Evolutionary conservation across 768 basidiomycete genomes (phyloP).

Genomic region (Kwoniella europaea): DNA sequence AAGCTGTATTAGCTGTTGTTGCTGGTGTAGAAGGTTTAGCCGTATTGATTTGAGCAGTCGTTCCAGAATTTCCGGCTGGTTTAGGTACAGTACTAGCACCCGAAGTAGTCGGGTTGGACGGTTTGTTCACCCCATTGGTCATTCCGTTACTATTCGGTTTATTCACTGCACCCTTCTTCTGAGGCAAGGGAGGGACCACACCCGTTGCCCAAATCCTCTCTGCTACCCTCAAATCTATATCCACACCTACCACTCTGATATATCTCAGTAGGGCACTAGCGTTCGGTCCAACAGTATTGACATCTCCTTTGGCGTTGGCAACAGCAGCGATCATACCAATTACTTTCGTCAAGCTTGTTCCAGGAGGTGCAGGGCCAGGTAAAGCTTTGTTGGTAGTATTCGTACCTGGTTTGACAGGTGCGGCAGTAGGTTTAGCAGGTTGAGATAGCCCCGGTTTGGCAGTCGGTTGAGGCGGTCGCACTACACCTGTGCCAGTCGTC

Average conservation of each 20-base stretch:
- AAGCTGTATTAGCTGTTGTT: background rate
- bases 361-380: constrained; percentile 45
- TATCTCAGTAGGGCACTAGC: constrained; percentile 45
- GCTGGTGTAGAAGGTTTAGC: background rate
- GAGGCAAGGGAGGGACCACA: constrained; percentile 39
- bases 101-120: too few relatives aligned
- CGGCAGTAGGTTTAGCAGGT: constrained; percentile 9
- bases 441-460: background rate
- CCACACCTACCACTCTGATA: constrained; percentile 47
- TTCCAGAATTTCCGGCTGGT: background rate
- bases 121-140: background rate
- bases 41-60: background rate
- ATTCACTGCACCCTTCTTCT: constrained; percentile 17
- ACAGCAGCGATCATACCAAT: constrained; percentile 51
- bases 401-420: constrained; percentile 14
- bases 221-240: constrained; percentile 47
- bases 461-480: background rate
- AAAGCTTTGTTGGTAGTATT: constrained; percentile 19
- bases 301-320: constrained; percentile 45
- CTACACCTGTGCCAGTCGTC: background rate
- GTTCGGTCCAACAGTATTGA: constrained; percentile 49
- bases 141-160: constrained; percentile 12
- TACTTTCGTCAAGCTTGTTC: constrained; percentile 45
- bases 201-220: constrained; percentile 52
- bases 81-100: background rate